Conservation (phyloP, 495 filamentous ascomycete genomes). For the Pyrenopolyporus hunteri region DNA sequence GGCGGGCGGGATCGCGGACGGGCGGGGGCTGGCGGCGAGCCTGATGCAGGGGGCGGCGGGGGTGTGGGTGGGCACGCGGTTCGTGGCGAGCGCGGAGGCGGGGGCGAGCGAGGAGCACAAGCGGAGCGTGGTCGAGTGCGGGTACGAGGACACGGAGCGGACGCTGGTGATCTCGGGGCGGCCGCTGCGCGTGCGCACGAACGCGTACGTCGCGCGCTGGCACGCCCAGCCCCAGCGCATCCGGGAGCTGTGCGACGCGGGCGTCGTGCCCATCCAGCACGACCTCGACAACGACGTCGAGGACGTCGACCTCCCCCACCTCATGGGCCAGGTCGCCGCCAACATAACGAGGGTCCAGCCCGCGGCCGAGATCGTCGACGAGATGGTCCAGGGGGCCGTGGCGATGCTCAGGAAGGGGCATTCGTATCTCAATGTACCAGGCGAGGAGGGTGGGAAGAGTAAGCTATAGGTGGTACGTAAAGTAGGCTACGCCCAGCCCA, state of each 20-base stretch:
- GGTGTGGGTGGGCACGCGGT: constrained; percentile 86
- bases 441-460: constrained; percentile 39
- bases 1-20: constrained; percentile 76
- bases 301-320: constrained; percentile 80
- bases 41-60: constrained; percentile 76
- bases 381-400: constrained; percentile 85
- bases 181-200: constrained; percentile 78
- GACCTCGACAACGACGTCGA: constrained; percentile 76
- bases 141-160: constrained; percentile 74
- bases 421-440: constrained; percentile 50
- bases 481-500: too few species aligned
- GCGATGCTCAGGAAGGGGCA: constrained; percentile 65
- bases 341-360: constrained; percentile 75
- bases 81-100: constrained; percentile 79
- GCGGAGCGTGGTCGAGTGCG: constrained; percentile 74
- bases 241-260: constrained; percentile 69
- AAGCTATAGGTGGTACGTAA: constrained; percentile 50
- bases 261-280: constrained; percentile 77
- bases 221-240: constrained; percentile 75
- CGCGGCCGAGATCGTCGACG: constrained; percentile 77
- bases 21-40: constrained; percentile 69
- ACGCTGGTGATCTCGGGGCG: constrained; percentile 81
- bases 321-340: constrained; percentile 95
- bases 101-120: constrained; percentile 81
- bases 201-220: constrained; percentile 82